Evolutionary conservation across 257 asterid genomes (phyloP), one percentile per base, ranked within the genome.

Genomic region (Haberlea rhodopensis): DNA sequence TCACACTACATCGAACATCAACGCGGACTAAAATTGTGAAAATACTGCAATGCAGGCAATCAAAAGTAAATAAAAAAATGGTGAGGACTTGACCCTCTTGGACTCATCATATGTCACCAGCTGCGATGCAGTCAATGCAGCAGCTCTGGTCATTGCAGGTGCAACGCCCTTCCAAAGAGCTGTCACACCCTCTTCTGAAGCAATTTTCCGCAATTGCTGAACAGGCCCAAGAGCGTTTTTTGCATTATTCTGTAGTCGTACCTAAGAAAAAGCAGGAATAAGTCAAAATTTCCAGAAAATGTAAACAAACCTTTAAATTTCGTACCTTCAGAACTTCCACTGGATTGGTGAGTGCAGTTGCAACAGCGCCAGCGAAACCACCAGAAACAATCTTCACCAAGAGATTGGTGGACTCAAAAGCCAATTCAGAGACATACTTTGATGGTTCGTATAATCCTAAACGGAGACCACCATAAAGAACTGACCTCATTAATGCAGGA

Each of bases 391-490:
- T 84, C 97, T 92, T 92, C 87, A 87, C 78, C 80, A 85, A 84
- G 87, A 89, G 83, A 84, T 87, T 92, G 87, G 85, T 84, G 86
- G 99, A 89, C 96, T 90, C 97, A 85, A 89, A 92, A 89, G 96
- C 95, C 91, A 85, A 67, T 78, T 83, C 90, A 80, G 91, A 85
- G 63, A 85, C 91, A 85, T 89, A 81, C 85, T 92, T 92, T 65
- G 99, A 84, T 62, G 99, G 99, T 81, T 85, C 90, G 81, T 92
- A 92, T 79, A 92, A 89, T 76, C 99, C 96, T 89, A 92, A 84
- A 81, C 99, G 97, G 78, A 92, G 99, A 84, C 99, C 99, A 72
- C 99, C 99, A 70, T 92, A 92, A 78, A 92, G 85, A 89, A 92
- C 94, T 92, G 99, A 92, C 99, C 99, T 92, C 71, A 73, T 89